These are phyloP conservation scores for Vigna nakashimae DNA, from an alignment of 306 rosid genomes.

Conservation along the genomic window DNA sequence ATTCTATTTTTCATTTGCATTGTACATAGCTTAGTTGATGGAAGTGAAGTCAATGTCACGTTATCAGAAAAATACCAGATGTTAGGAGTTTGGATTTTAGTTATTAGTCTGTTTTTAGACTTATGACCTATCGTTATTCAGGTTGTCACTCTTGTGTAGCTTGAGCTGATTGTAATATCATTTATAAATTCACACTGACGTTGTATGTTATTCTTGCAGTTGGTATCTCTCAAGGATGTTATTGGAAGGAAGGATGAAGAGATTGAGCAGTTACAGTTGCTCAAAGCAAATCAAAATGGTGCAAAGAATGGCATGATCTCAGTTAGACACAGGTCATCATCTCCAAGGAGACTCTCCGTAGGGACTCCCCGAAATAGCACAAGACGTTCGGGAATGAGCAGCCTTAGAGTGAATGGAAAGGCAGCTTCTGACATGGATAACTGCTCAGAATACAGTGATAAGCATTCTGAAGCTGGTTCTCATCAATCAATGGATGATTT, in stretches of 20 bases:
- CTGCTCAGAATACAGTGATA: slow-evolving; percentile 78
- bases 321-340: slow-evolving; percentile 60
- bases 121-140: not conserved
- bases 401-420: slow-evolving; percentile 51
- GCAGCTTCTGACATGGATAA: slow-evolving; percentile 72
- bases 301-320: slow-evolving; percentile 55
- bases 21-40: slow-evolving; percentile 29
- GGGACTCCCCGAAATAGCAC: slow-evolving; percentile 59
- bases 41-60: slow-evolving; percentile 1
- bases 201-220: slow-evolving; percentile 56
- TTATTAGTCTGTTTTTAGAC: slow-evolving; percentile 4
- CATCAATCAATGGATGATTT: slow-evolving; percentile 76
- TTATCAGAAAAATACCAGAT: slow-evolving; percentile 32
- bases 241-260: slow-evolving; percentile 82
- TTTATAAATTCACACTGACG: slow-evolving; percentile 37
- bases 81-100: slow-evolving; percentile 4
- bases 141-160: not conserved
- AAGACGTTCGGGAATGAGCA: slow-evolving; percentile 56
- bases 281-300: slow-evolving; percentile 67
- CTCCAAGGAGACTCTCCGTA: slow-evolving; percentile 74
- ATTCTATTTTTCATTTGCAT: slow-evolving; percentile 33
- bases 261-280: slow-evolving; percentile 73
- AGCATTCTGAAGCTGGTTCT: slow-evolving; percentile 84
- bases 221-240: slow-evolving; percentile 77
- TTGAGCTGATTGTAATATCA: slow-evolving; percentile 35